Conservation (phyloP, 768 basidiomycete species). For the Melanogaster broomeanus region DNA sequence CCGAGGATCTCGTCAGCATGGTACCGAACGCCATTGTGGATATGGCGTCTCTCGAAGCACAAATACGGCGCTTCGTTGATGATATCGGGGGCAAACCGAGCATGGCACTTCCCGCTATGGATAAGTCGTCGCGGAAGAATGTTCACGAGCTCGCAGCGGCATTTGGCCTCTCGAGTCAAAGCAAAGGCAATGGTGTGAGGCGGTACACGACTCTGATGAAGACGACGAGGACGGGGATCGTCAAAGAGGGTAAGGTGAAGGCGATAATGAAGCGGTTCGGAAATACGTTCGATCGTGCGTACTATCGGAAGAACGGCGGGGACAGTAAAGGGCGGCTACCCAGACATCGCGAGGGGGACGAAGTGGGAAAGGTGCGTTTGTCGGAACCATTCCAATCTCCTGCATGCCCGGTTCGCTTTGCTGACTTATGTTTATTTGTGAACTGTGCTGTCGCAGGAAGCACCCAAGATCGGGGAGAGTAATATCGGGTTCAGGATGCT, state of each 20-base stretch:
- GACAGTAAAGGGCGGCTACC: conserved; percentile 33
- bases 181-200: conserved; percentile 65
- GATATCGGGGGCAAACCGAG: conserved; percentile 49
- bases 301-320: conserved; percentile 10
- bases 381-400: background rate
- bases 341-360: conserved; percentile 78
- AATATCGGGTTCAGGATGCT: conserved; percentile 91
- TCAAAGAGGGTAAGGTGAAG: conserved; percentile 65
- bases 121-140: conserved; percentile 65
- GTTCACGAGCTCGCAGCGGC: conserved; percentile 81
- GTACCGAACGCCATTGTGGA: conserved; percentile 56
- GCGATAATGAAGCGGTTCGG: conserved; percentile 39
- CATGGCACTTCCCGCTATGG: conserved; percentile 79
- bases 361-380: conserved; percentile 71
- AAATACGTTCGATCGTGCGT: conserved; percentile 27
- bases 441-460: conserved; percentile 48
- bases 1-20: conserved; percentile 32
- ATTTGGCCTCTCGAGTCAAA: conserved; percentile 78
- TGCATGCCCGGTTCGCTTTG: background rate
- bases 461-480: conserved; percentile 74
- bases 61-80: conserved; percentile 69
- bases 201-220: conserved; percentile 80
- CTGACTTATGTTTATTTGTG: background rate
- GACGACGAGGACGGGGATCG: conserved; percentile 58
- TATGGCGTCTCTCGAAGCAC: conserved; percentile 63